phyloP scores from a whole-genome alignment of 768 basidiomycete genomes.

The Phlegmacium glaucopus region DNA sequence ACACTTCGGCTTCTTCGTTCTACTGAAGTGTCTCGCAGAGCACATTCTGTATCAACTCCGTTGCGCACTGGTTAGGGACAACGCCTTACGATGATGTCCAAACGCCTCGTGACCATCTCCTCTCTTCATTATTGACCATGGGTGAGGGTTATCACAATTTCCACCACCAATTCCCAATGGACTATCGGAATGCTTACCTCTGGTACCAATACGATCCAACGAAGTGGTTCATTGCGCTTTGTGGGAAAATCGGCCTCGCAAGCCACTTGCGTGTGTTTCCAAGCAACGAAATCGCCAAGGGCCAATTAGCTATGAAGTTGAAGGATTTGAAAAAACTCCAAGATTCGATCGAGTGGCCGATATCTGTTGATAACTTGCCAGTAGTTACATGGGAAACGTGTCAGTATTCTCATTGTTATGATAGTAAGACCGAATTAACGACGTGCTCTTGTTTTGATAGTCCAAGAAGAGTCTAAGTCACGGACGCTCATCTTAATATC shows the following conservation, averaged over 20 bases:
- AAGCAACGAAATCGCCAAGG: slow-evolving; percentile 83
- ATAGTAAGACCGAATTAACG: no score
- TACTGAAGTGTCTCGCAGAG: slow-evolving; percentile 40
- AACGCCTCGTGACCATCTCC: slow-evolving; percentile 72
- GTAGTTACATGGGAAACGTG: slow-evolving; percentile 81
- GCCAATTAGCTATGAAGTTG: slow-evolving; percentile 79
- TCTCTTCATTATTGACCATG: slow-evolving; percentile 81
- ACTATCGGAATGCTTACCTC: slow-evolving; percentile 72
- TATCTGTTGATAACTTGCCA: slow-evolving; percentile 55
- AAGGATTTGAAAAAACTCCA: slow-evolving; percentile 66
- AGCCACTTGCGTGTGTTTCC: slow-evolving; percentile 81
- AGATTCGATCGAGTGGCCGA: slow-evolving; percentile 63
- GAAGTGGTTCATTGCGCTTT: slow-evolving; percentile 88
- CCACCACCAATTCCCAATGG: slow-evolving; percentile 89
- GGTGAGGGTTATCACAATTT: slow-evolving; percentile 92
- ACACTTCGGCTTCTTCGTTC: slow-evolving; percentile 6
- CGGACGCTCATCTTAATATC: slow-evolving; percentile 69
- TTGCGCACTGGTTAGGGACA: slow-evolving; percentile 82
- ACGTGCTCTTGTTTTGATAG: slow-evolving; percentile 27
- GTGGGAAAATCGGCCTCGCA: slow-evolving; percentile 65
- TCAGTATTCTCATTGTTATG: slow-evolving; percentile 45
- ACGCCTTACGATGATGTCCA: slow-evolving; percentile 80
- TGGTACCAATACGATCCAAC: slow-evolving; percentile 93
- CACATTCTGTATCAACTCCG: slow-evolving; percentile 86
- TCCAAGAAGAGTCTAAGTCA: slow-evolving; percentile 63